Base-by-base conservation (phyloP, 192 early-diverging fungal genomes). In the Lunasporangiospora selenospora region DNA sequence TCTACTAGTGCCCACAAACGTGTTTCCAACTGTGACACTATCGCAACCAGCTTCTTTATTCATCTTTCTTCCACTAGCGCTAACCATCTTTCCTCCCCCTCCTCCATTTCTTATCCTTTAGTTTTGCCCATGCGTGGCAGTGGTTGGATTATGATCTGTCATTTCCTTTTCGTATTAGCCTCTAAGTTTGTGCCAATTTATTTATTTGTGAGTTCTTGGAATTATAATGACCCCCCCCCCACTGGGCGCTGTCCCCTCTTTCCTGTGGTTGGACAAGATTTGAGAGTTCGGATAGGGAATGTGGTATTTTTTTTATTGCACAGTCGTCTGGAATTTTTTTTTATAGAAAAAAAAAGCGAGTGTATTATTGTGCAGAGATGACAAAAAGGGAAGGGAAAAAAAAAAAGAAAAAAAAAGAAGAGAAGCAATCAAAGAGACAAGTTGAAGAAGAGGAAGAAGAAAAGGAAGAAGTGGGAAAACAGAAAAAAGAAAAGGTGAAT, bases 11-110 rank as follows among this genome's bases (percentile, higher is more conserved):
- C 40, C 5, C 23, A 47, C 43, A 26, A 13, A 26, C 44, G 33
- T 32, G 36, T 71, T 71, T 9, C 62, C 54, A 27, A 73, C 38
- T 3, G 41, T 58, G 43, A 73, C 58, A 12, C 69, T 61, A 19
- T 42, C 55, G 39, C 26, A 40, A 6, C 61, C 53, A 19, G 53
- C 15, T 39, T 73, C 34, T 73, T 73, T 39, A 63, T 59, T 21
- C 62, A 73, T 34, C 69, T 73, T 15, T 24, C 11, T 40, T 56
- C 21, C 3, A 8, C 9, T 3, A 29, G 21, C 38, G 10, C 46
- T 30, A n/a, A n/a, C n/a, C n/a, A n/a, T n/a, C n/a, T n/a, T n/a
- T n/a, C n/a, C n/a, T n/a, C n/a, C 24, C 24, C 30, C 3, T 11
- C 9, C 24, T 48, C 13, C 13, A 11, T 46, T 19, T 23, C 27